Conservation (phyloP, 2,329 filamentous ascomycete species). For the Sclerotinia subarctica region DNA sequence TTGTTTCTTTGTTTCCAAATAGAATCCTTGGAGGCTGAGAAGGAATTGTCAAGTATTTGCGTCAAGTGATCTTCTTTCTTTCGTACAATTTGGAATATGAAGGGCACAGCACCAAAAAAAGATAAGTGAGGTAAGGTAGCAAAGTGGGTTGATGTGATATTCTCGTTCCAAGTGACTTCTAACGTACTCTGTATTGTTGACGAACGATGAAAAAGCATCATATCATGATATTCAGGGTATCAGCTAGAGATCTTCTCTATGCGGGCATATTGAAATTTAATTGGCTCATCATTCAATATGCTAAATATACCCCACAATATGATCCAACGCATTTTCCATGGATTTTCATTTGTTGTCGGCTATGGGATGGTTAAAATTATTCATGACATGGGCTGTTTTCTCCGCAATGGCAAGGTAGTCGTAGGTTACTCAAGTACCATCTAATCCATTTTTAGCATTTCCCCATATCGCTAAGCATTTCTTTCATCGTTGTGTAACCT, state of each 20-base stretch:
- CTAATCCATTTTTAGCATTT: neutral
- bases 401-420: slow-evolving; percentile 2
- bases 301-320: neutral
- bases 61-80: neutral
- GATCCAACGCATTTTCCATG: neutral
- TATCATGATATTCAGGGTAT: neutral
- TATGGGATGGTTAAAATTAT: neutral
- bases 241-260: neutral
- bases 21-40: neutral
- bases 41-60: neutral
- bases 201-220: neutral
- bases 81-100: neutral
- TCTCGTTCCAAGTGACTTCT: too few species aligned
- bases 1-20: neutral
- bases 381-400: slow-evolving; percentile 1
- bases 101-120: too few species aligned
- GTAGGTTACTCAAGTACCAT: neutral
- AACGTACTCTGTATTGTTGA: neutral
- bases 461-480: slow-evolving; percentile 6
- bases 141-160: neutral
- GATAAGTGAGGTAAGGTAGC: too few species aligned
- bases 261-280: neutral
- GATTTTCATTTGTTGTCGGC: slow-evolving; percentile 6
- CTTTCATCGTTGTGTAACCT: neutral
- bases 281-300: neutral